Conservation (phyloP, 2,329 filamentous ascomycete species). For the Verticillium albo-atrum region DNA sequence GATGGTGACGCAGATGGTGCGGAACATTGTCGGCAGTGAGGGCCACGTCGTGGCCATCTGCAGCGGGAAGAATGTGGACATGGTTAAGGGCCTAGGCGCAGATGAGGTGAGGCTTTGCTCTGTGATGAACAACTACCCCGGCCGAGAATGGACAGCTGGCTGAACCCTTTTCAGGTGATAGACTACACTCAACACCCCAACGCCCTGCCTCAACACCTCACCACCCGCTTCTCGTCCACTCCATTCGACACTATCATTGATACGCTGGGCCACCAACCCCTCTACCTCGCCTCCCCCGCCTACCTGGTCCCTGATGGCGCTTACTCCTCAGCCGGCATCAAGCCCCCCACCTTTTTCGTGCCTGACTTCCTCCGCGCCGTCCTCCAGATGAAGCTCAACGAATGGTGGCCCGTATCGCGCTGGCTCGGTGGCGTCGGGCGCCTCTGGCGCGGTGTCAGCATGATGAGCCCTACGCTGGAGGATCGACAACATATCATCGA, state of each 20-base stretch:
- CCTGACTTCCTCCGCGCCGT: conserved; percentile 23
- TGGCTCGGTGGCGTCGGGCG: conserved; percentile 32
- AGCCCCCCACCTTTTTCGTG: conserved; percentile 26
- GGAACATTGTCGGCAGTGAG: conserved; percentile 28
- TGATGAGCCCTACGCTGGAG: conserved; percentile 26
- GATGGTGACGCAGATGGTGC: conserved; percentile 39
- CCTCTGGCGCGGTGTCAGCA: conserved; percentile 26
- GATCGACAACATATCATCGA: conserved; percentile 25
- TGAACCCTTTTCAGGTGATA: conserved; percentile 24
- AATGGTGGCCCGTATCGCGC: conserved; percentile 27
- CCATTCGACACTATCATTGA: conserved; percentile 43
- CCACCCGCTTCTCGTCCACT: conserved; percentile 20
- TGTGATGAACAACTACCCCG: background rate
- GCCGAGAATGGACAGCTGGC: background rate
- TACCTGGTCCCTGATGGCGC: conserved; percentile 32
- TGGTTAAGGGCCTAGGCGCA: conserved; percentile 42
- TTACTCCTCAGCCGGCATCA: conserved; percentile 37
- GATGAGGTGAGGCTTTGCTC: conserved; percentile 32
- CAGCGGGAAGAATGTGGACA: conserved; percentile 37
- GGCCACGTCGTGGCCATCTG: conserved; percentile 44
- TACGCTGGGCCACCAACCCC: conserved; percentile 40
- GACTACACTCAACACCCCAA: conserved; percentile 32
- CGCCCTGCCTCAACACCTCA: conserved; percentile 29
- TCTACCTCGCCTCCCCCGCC: conserved; percentile 33
- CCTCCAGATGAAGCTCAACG: conserved; percentile 31